Conservation (phyloP, 805 yeast species). For the Saturnispora quitensis region DNA sequence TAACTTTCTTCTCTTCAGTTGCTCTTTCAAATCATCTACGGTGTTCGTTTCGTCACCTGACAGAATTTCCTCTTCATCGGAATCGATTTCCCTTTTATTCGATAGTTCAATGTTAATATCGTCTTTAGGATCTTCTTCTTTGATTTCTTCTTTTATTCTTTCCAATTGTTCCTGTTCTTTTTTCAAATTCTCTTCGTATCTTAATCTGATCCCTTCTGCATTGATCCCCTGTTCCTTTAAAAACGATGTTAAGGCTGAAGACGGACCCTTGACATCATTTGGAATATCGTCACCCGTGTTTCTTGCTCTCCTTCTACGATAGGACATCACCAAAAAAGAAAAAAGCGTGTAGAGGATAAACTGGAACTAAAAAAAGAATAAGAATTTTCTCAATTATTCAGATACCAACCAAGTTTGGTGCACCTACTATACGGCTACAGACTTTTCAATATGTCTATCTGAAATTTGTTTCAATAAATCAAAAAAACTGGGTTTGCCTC, state of each 20-base stretch:
- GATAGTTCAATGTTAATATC: constrained; percentile 10
- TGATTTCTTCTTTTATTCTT: not conserved
- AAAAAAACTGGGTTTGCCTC: too few species aligned
- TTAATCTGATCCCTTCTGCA: constrained; percentile 62
- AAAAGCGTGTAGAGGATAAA: not conserved
- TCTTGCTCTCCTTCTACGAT: constrained; percentile 15
- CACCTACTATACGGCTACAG: not conserved
- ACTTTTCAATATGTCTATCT: not conserved
- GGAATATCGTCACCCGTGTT: constrained; percentile 1
- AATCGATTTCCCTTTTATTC: constrained; percentile 7
- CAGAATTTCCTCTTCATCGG: constrained; percentile 11
- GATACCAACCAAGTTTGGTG: not conserved
- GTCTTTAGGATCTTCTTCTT: constrained; percentile 12
- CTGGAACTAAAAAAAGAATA: not conserved
- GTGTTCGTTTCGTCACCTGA: constrained; percentile 15
- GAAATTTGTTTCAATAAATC: not conserved
- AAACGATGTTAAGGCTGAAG: constrained; percentile 86
- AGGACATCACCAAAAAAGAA: constrained; percentile 14
- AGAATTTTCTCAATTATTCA: not conserved
- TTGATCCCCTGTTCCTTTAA: constrained; percentile 82
- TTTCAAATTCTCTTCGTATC: constrained; percentile 24
- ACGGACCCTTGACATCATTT: constrained; percentile 43
- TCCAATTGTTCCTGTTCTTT: constrained; percentile 26
- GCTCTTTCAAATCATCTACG: constrained; percentile 29
- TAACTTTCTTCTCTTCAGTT: constrained; percentile 16